Percentiles rank a stretch among this genome's conserved stretches.
phyloP scores from a whole-genome alignment of 495 filamentous ascomycete genomes.

The Xylaria longipes region DNA sequence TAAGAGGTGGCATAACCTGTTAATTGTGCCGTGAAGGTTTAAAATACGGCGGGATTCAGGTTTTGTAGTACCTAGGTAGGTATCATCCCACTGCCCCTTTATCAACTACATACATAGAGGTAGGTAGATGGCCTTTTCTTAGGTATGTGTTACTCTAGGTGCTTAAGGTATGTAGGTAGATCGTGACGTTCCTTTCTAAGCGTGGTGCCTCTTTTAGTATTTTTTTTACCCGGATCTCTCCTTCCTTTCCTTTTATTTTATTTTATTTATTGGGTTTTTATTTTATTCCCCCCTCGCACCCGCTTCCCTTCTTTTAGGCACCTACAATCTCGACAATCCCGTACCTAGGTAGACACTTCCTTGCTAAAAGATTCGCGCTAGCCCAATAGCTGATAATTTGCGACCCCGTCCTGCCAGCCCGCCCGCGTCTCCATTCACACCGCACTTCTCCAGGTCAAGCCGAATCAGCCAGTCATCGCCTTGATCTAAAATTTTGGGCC shows the following conservation, averaged over 20 bases:
- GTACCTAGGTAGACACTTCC: constrained; percentile 15
- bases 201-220: background rate
- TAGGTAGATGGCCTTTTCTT: background rate
- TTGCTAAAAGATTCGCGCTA: constrained; percentile 22
- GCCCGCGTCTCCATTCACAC: constrained; percentile 25
- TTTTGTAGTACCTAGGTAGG: background rate
- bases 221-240: background rate
- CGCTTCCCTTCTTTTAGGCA: constrained; percentile 7
- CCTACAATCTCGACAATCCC: background rate
- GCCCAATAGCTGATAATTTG: constrained; percentile 23
- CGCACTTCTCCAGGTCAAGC: constrained; percentile 27
- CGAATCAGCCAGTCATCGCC: constrained; percentile 21
- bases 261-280: background rate
- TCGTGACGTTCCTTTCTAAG: background rate
- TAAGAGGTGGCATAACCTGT: background rate
- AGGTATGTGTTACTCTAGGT: background rate
- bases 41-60: background rate
- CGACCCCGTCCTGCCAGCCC: constrained; percentile 15
- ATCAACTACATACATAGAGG: background rate
- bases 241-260: background rate
- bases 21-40: background rate
- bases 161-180: background rate
- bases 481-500: constrained; percentile 14
- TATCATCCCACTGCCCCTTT: background rate
- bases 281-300: background rate